Conservation (phyloP, 1,139 yeast genomes). For the Komagataea norvegica region DNA sequence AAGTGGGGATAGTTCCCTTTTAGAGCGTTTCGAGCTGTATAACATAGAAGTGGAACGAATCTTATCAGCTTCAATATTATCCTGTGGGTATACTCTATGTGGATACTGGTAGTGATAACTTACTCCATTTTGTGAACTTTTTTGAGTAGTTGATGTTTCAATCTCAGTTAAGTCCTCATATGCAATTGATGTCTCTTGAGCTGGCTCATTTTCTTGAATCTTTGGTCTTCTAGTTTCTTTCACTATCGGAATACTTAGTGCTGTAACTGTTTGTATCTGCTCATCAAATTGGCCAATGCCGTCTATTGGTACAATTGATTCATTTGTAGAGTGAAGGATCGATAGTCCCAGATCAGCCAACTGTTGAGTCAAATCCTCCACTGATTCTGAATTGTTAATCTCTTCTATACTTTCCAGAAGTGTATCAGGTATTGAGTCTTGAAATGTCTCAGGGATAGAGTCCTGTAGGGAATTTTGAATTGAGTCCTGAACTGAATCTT, state of each 20-base stretch:
- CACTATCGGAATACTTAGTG: conserved; percentile 1
- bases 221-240: not conserved
- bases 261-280: not conserved
- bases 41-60: conserved; percentile 7
- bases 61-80: conserved; percentile 11
- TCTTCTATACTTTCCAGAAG: too few relatives aligned
- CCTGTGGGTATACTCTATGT: conserved; percentile 7
- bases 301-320: not conserved
- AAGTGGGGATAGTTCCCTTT: conserved; percentile 10
- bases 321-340: not conserved
- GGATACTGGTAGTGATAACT: conserved; percentile 12
- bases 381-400: too few relatives aligned
- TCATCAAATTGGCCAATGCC: not conserved
- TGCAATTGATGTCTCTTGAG: not conserved
- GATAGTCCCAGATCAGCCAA: not conserved
- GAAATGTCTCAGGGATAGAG: conserved; percentile 1
- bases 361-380: conserved; percentile 1
- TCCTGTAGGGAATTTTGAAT: conserved; percentile 11
- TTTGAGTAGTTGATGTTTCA: not conserved
- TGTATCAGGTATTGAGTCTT: not conserved
- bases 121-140: conserved; percentile 1
- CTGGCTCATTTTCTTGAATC: not conserved
- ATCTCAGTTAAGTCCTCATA: not conserved
- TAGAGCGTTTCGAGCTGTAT: not conserved
- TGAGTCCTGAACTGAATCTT: conserved; percentile 9